Percentiles rank a stretch among this genome's conserved stretches.
Evolutionary conservation across 163 green algal species (phyloP).

Genomic region (Scenedesmus sp.): DNA sequence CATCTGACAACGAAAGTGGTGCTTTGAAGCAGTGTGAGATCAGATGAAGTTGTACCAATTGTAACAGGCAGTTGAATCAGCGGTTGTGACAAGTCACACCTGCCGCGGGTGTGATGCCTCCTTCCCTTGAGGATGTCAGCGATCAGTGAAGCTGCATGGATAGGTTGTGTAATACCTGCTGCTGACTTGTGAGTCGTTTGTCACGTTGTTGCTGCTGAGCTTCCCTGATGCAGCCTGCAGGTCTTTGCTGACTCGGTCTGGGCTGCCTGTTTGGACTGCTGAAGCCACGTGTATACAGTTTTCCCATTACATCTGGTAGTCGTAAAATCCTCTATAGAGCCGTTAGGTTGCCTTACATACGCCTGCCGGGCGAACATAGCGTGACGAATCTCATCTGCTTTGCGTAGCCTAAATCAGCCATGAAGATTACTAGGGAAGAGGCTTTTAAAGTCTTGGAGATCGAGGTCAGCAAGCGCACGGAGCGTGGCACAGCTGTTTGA

Average conservation of each 20-base stretch:
- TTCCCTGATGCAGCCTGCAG: not conserved
- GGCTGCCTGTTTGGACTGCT: not conserved
- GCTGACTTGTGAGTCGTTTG: not conserved
- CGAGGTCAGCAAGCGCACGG: constrained; percentile 12
- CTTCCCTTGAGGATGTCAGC: too few relatives aligned
- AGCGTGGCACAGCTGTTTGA: not conserved
- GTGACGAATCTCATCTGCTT: not conserved
- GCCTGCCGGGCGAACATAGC: not conserved
- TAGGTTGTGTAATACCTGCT: not conserved
- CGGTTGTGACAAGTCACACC: not conserved
- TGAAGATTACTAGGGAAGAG: constrained; percentile 42
- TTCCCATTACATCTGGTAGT: not conserved
- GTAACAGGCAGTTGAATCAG: not conserved
- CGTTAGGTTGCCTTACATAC: not conserved
- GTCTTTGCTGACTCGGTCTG: too few relatives aligned
- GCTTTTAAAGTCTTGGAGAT: constrained; percentile 50
- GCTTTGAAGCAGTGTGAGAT: too few relatives aligned
- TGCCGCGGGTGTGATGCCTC: too few relatives aligned
- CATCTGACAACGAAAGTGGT: too few relatives aligned
- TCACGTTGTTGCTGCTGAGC: not conserved
- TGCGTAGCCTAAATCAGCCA: not conserved
- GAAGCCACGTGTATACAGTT: not conserved
- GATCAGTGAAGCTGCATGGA: not conserved
- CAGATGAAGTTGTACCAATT: too few relatives aligned
- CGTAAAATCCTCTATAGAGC: too few relatives aligned